Base-by-base conservation (phyloP, 2,329 filamentous ascomycete species). In the Echinosphaeria canescens region DNA sequence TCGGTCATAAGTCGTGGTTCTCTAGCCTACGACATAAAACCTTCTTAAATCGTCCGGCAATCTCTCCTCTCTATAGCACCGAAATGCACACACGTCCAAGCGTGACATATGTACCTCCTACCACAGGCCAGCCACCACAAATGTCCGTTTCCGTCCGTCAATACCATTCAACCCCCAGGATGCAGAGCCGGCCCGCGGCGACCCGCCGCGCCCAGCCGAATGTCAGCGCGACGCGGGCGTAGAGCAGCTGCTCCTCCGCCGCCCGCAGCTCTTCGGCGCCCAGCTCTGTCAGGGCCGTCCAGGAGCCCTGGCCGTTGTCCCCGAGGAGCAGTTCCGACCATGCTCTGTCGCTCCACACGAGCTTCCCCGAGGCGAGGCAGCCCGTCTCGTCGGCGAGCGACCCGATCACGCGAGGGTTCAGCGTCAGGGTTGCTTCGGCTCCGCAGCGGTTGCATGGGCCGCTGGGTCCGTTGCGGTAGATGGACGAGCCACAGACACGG, bases 331-430 rank as follows among this genome's bases (percentile, higher is more conserved):
- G 36, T 29, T 48, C 41, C 4, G 39, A 38, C 65, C 64, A 72
- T 0, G 65, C 65, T 3, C 44, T 30, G 11, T 54, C 44, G 5
- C 52, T 56, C 46, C 68, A 57, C 12, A 68, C 42, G 3, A 70
- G 43, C 40, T 65, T 67, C 1, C 56, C 57, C 2, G 49, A 39
- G 2, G 42, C 38, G 7, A 69, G 49, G 18, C 48, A 50, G 5
- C 59, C 65, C 1, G 63, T 71, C 40, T 73, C 67, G 31, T 73
- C 55, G 6, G 50, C 27, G 3, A 58, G 35, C 1, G 37, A 39
- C 7, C 52, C 50, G 15, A 59, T 38, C 17, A 53, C 40, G 8
- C 42, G 43, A 4, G 54, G 46, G 33, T 58, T 59, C 3, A 53
- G 38, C 6, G 34, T 33, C n/a, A n/a, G n/a, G n/a, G n/a, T n/a